These are phyloP conservation scores for Skeletonema tropicum DNA, from an alignment of 108 stramenopile species.

Conservation along the genomic window DNA sequence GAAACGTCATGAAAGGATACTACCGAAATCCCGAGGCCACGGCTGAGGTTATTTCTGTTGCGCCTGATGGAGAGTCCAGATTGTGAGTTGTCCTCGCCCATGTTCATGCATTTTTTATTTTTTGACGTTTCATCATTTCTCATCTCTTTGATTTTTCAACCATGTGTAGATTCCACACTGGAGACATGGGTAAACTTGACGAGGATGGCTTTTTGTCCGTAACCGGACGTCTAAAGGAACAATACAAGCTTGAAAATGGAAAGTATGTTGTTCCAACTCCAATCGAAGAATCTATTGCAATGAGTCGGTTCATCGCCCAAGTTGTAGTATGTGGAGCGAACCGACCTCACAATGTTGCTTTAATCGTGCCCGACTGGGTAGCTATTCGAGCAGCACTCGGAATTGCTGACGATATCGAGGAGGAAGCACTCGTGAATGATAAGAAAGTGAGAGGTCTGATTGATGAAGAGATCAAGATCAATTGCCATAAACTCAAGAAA, in stretches of 20 bases:
- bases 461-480: constrained; percentile 72
- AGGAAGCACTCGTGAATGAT: constrained; percentile 80
- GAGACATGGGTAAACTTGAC: constrained; percentile 80
- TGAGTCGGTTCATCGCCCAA: constrained; percentile 90
- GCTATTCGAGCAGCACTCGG: constrained; percentile 70
- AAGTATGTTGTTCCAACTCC: constrained; percentile 96
- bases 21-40: constrained; percentile 91
- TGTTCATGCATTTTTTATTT: constrained; percentile 1
- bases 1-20: constrained; percentile 96
- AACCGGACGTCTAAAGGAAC: constrained; percentile 89
- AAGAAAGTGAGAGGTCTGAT: constrained; percentile 77
- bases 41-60: constrained; percentile 87
- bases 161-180: constrained; percentile 86
- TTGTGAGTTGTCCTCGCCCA: constrained; percentile 56
- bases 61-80: constrained; percentile 83
- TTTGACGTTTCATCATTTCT: constrained; percentile 10
- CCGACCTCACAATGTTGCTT: constrained; percentile 87
- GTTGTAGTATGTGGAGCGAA: constrained; percentile 94
- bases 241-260: constrained; percentile 98
- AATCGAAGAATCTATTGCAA: constrained; percentile 90
- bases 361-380: constrained; percentile 92
- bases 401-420: constrained; percentile 56
- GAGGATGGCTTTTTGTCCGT: constrained; percentile 75
- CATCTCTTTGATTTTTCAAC: background rate
- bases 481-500: constrained; percentile 82